Evolutionary conservation across 306 rosid genomes (phyloP).

Genomic region (Glycine tomentella): DNA sequence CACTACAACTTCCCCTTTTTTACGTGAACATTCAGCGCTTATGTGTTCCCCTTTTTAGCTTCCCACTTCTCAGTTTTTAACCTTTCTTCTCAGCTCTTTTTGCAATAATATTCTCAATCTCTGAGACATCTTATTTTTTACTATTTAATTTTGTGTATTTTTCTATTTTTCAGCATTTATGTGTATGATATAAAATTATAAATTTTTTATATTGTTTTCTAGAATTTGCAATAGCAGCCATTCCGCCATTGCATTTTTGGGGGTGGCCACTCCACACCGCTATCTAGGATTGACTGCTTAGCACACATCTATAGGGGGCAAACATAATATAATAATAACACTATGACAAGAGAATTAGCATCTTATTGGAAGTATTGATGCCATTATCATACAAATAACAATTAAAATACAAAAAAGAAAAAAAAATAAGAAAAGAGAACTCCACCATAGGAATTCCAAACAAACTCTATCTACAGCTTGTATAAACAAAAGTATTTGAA

Average conservation of each 20-base stretch:
- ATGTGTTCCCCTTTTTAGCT: not conserved
- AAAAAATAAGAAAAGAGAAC: conserved; percentile 3
- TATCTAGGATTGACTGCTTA: not conserved
- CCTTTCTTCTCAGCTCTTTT: not conserved
- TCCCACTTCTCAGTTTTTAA: not conserved
- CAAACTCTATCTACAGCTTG: conserved; percentile 30
- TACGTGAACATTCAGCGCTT: not conserved
- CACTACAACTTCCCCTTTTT: not conserved
- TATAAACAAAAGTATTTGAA: not conserved
- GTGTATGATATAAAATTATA: not conserved
- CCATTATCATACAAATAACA: conserved; percentile 24
- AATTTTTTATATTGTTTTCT: not conserved
- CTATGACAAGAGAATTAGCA: conserved; percentile 16
- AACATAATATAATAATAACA: not conserved
- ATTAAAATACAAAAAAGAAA: conserved; percentile 7
- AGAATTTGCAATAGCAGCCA: not conserved
- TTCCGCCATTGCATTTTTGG: not conserved
- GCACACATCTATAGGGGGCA: not conserved
- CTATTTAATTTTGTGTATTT: not conserved
- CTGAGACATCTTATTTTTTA: not conserved
- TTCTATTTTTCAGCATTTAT: not conserved
- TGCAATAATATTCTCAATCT: not conserved
- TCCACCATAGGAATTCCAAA: conserved; percentile 25
- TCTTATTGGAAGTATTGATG: conserved; percentile 21
- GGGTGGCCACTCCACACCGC: not conserved